Evolutionary conservation across 108 stramenopile genomes (phyloP).

Genomic region (Mayamaea pseudoterrestris): DNA sequence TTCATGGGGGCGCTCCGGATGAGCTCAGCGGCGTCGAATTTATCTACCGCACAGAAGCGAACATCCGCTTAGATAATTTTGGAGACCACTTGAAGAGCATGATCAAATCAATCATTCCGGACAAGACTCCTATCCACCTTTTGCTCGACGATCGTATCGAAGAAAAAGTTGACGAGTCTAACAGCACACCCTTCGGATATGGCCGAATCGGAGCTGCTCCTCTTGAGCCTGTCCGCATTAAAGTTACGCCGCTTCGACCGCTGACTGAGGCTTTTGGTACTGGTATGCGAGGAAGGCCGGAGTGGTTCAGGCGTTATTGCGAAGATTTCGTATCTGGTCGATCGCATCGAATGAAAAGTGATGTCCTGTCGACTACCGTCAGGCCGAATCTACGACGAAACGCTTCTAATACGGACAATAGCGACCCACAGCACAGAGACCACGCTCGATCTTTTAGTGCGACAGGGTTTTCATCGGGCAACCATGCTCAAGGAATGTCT

Average conservation of each 20-base stretch:
- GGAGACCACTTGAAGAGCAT: constrained; percentile 47
- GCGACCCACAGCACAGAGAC: constrained; percentile 8
- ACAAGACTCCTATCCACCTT: constrained; percentile 69
- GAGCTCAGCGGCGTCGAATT: constrained; percentile 72
- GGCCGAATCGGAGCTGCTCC: constrained; percentile 44
- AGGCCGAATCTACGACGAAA: too few relatives aligned
- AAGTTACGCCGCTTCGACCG: constrained; percentile 76
- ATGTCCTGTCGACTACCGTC: too few relatives aligned
- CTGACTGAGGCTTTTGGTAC: constrained; percentile 33
- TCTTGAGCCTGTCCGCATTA: constrained; percentile 65
- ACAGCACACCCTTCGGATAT: constrained; percentile 13
- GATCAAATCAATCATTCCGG: constrained; percentile 61
- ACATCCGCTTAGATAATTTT: constrained; percentile 53
- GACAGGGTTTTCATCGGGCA: constrained; percentile 16
- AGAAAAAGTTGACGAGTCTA: constrained; percentile 9
- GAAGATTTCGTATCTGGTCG: constrained; percentile 8
- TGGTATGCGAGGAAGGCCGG: constrained; percentile 53
- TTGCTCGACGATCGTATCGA: constrained; percentile 71
- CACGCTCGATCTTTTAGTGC: constrained; percentile 28
- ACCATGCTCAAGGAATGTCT: constrained; percentile 1
- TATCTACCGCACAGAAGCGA: constrained; percentile 60
- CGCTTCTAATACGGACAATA: neutral
- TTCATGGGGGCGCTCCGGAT: constrained; percentile 85
- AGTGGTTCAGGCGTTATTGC: constrained; percentile 49
- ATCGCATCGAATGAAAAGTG: neutral